phyloP scores from a whole-genome alignment of 768 basidiomycete species.

The Candolleomyces aberdarensis region DNA sequence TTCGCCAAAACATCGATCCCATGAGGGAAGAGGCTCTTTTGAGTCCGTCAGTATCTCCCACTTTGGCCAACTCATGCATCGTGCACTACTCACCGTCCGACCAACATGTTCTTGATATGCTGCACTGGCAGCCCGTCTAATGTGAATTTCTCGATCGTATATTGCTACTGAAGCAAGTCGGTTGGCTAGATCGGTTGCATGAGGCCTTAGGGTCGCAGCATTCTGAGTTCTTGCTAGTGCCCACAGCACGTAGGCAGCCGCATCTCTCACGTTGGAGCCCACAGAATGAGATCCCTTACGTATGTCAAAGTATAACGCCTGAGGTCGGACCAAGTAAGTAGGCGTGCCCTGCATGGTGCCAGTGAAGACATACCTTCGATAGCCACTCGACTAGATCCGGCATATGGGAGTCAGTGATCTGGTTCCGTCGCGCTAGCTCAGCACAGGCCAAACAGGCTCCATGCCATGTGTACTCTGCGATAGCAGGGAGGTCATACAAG shows the following conservation, averaged over 20 bases:
- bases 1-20: constrained; percentile 91
- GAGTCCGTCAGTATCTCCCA: constrained; percentile 3
- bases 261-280: constrained; percentile 92
- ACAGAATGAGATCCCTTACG: constrained; percentile 91
- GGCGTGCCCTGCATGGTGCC: not conserved
- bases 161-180: constrained; percentile 75
- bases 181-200: constrained; percentile 64
- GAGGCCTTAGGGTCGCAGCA: constrained; percentile 51
- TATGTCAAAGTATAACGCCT: constrained; percentile 93
- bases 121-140: constrained; percentile 93
- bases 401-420: constrained; percentile 58
- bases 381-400: constrained; percentile 73
- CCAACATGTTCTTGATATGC: constrained; percentile 98
- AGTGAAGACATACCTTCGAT: constrained; percentile 53
- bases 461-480: constrained; percentile 91
- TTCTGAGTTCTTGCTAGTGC: constrained; percentile 82
- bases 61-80: not conserved
- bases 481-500: constrained; percentile 67
- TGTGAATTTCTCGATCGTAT: constrained; percentile 92
- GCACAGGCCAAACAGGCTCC: constrained; percentile 91
- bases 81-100: constrained; percentile 62
- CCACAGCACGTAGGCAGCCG: constrained; percentile 94
- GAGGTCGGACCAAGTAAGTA: constrained; percentile 4
- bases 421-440: constrained; percentile 83
- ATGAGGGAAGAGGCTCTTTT: constrained; percentile 83